Percentiles rank a stretch among this genome's conserved stretches.
These are phyloP conservation scores for Platismatia glauca DNA, from an alignment of 495 filamentous ascomycete species.

Conservation along the genomic window DNA sequence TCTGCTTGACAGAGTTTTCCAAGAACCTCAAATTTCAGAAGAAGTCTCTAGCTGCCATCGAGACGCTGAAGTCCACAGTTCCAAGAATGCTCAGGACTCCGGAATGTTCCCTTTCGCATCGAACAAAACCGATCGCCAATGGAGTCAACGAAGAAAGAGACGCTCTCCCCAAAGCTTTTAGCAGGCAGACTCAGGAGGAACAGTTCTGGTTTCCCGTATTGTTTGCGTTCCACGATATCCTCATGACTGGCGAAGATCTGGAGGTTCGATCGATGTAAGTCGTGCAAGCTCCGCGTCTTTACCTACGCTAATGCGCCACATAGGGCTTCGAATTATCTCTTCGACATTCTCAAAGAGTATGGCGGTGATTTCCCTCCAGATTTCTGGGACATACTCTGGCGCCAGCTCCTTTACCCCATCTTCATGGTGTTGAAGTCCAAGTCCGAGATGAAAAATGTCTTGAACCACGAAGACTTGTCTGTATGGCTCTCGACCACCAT, in stretches of 20 bases:
- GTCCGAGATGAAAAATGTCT: constrained; percentile 87
- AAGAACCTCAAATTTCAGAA: constrained; percentile 98
- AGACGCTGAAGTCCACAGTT: constrained; percentile 83
- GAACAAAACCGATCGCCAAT: constrained; percentile 32
- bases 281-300: neutral
- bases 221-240: constrained; percentile 95
- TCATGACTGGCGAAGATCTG: constrained; percentile 99
- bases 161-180: constrained; percentile 41
- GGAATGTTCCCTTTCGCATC: constrained; percentile 79
- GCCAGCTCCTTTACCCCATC: constrained; percentile 91
- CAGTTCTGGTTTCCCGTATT: constrained; percentile 98
- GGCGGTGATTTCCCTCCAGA: constrained; percentile 86
- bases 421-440: constrained; percentile 96
- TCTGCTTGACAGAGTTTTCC: constrained; percentile 94
- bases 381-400: constrained; percentile 98
- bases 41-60: constrained; percentile 93
- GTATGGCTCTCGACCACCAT: constrained; percentile 99
- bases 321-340: constrained; percentile 89
- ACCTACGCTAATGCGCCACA: neutral
- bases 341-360: constrained; percentile 81
- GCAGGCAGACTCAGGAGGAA: constrained; percentile 69
- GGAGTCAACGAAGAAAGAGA: constrained; percentile 35
- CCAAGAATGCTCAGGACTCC: constrained; percentile 91
- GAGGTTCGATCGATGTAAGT: constrained; percentile 71
- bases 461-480: constrained; percentile 89